Evolutionary conservation across 768 basidiomycete genomes (phyloP), one percentile per base, ranked within the genome.

Genomic region (Lactifluus hygrophoroides): DNA sequence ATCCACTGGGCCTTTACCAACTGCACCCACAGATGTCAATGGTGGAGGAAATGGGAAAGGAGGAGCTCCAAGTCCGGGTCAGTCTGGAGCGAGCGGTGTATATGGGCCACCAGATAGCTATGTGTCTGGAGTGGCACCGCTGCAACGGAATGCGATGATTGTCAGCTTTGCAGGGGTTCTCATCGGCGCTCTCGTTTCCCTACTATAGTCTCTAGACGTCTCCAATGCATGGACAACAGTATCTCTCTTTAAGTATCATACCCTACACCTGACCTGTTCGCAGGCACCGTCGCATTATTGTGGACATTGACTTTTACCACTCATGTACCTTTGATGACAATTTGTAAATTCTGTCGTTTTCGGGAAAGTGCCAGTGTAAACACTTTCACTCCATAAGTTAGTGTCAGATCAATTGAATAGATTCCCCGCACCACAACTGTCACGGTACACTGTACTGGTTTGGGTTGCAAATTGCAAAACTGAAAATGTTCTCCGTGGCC

Each of bases 101-200:
- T 85, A 76, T 60, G 87, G 87, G n/a, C 87, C 87, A 47, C 75
- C 76, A 47, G 86, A 90, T 65, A 69, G 74, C 52, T 88, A 83
- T 71, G 83, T 82, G 61, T 79, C 84, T 28, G 78, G 76, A 13
- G 87, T 81, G 7, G 64, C 72, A 2, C 70, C 74, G 1, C 73
- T 84, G 38, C 73, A 74, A 40, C 66, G 71, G 62, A 80, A 79
- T 58, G 71, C 76, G 5, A 58, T 78, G 14, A 56, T 79, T 42
- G 73, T 80, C 16, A 71, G 74, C 7, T 44, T 77, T 5, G 72
- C 73, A n/a, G 80, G 75, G 5, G 67, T 77, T n/a, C 68, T 74
- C 11, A 68, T 57, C 53, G 66, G 63, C 2, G 57, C 40, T 13
- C 40, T 56, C 7, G 40, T 64, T 43, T 48, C 66, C n/a, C 34